Evolutionary conservation across 208 protist species (phyloP), one percentile per base, ranked within the genome.

Genomic region (Spongospora subterranea): DNA sequence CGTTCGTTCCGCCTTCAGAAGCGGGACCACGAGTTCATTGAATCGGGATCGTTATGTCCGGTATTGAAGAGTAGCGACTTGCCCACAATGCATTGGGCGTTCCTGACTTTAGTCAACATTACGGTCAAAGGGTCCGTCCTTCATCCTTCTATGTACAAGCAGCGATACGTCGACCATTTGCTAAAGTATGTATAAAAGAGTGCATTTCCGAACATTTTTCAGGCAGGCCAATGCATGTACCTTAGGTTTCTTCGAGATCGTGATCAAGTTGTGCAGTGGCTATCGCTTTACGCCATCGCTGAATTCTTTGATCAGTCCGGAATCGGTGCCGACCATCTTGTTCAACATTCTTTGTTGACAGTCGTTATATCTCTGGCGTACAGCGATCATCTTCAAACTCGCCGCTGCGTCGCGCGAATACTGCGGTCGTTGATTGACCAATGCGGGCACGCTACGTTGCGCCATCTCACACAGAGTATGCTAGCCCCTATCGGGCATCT

Each of bases 301-400:
- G 71, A 82, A 43, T n/a, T 82, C 6, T 82, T 82, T n/a, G 71
- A 82, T 43, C 71, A 82, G n/a, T 82, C 71, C 6, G 17, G 13
- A 6, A 82, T 82, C 71, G 71, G 71, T 43, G 71, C 71, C n/a
- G 71, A 82, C n/a, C 71, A 82, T 35, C n/a, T 82, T n/a, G 35
- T 82, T 43, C 35, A 35, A n/a, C 71, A 82, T 43, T 82, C 71
- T 6, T n/a, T 82, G 71, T n/a, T 82, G 71, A 82, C 71, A 35
- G 71, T 82, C 17, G 71, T 82, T 20, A 82, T 82, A 6, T 82
- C 71, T 6, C 35, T 82, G 71, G 71, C 71, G 71, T 82, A 45
- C 71, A 82, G 71, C 71, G 71, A 35, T n/a, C n/a, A 82, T 43
- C 17, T 82, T 6, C 17, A 82, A 43, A 82, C n/a, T 13, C 71